Conservation (phyloP, 805 yeast species). For the Candida ficus region DNA sequence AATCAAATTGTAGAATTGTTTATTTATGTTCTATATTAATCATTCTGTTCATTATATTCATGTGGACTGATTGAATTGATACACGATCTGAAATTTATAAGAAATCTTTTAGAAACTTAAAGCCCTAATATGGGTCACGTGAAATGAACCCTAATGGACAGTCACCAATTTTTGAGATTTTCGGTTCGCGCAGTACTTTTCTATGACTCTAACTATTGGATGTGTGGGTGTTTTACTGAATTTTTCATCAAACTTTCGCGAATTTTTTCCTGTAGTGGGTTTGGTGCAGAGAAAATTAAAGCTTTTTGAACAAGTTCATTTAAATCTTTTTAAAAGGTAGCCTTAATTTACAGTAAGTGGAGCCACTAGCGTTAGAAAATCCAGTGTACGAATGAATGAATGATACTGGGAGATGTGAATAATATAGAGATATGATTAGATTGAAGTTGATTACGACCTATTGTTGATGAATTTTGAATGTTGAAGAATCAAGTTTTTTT, state of each 20-base stretch:
- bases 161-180: too few species aligned
- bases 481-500: too few species aligned
- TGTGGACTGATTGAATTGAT: too few species aligned
- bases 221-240: too few species aligned
- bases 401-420: neutral
- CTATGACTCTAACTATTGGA: too few species aligned
- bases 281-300: neutral
- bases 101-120: too few species aligned
- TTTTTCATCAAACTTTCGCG: conserved; percentile 1
- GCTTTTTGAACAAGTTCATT: neutral
- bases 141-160: neutral
- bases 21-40: too few species aligned
- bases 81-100: too few species aligned
- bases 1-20: neutral
- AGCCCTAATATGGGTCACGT: neutral
- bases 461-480: neutral
- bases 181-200: too few species aligned
- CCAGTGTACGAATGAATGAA: neutral
- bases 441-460: neutral
- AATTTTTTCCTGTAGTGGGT: neutral
- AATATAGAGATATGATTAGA: too few species aligned
- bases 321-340: neutral
- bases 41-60: too few species aligned
- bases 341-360: neutral
- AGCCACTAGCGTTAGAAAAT: neutral